Conservation (phyloP, 768 basidiomycete species). For the Tricholoma furcatifolium region DNA sequence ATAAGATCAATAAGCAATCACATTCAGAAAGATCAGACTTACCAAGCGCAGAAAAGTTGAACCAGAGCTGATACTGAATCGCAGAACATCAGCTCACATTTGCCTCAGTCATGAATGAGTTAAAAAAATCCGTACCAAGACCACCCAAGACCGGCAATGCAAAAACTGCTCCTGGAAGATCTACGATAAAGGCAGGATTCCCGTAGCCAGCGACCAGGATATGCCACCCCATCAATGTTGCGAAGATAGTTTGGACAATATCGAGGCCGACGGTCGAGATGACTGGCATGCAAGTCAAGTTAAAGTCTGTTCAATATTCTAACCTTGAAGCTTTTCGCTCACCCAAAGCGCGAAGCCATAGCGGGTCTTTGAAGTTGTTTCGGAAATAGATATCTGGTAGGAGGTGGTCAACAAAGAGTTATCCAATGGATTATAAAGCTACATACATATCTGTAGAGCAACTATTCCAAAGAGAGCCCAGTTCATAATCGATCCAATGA, state of each 20-base stretch:
- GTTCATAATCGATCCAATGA: not conserved
- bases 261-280: not conserved
- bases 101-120: not conserved
- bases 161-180: not conserved
- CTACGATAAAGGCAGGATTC: not conserved
- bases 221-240: not conserved
- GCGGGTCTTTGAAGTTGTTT: not conserved
- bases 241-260: not conserved
- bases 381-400: not conserved
- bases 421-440: not conserved
- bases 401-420: not conserved
- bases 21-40: not conserved
- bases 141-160: not conserved
- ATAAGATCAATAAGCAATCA: not conserved
- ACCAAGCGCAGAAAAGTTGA: constrained; percentile 1
- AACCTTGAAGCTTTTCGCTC: not conserved
- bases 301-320: not conserved
- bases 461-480: not conserved
- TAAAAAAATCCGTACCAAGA: not conserved
- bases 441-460: not conserved
- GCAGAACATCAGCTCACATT: not conserved
- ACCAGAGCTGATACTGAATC: not conserved
- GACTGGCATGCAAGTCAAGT: not conserved
- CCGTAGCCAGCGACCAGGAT: constrained; percentile 1
- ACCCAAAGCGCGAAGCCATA: not conserved